Base-by-base conservation (phyloP, 169 alveolate genomes). In the Plasmodium ovale region DNA sequence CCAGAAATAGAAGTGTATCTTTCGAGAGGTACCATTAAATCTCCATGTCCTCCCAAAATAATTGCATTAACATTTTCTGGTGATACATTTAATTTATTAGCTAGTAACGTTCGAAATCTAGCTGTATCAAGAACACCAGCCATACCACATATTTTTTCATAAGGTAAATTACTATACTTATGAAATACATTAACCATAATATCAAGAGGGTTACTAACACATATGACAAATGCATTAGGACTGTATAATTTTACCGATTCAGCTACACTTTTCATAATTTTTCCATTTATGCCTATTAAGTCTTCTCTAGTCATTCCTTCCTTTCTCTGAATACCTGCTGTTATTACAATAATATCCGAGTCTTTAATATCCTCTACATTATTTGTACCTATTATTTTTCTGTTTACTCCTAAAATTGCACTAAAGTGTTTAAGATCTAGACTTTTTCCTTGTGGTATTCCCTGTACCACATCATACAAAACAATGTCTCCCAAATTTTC, bases 31-130 rank as follows among this genome's bases (percentile, higher is more conserved):
- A 95, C 87, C 97, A 95, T 95, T 35, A 92, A 72, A 91, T 96
- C 98, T 19, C 98, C 97, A 89, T 96, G 98, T 0, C 96, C 98
- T 35, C 98, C 98, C 23, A 96, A 92, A 27, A 94, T 89, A 19
- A 89, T 77, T 5, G 95, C 97, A 60, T 93, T 94, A 10, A 96
- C 93, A 62, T 92, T 92, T 56, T 87, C 91, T 19, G 96, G 96
- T 89, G 94, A 89, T 16, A 94, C 96, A 16, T 70, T 87, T 39
- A 96, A 72, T 65, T 90, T 94, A 56, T 92, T 92, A 44, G 96
- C 92, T 25, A 96, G 62, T 82, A 92, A 87, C 59, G 93, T 87
- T 84, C 92, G 67, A 93, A 95, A 93, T 49, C 97, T 94, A 53
- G 95, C 73, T 3, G 98, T 94, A 54, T 96, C 98, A 54, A 96